Percentiles rank a stretch among this genome's conserved stretches.
Evolutionary conservation across 2,329 filamentous ascomycete genomes (phyloP).

Genomic region (Diaporthe sp.): DNA sequence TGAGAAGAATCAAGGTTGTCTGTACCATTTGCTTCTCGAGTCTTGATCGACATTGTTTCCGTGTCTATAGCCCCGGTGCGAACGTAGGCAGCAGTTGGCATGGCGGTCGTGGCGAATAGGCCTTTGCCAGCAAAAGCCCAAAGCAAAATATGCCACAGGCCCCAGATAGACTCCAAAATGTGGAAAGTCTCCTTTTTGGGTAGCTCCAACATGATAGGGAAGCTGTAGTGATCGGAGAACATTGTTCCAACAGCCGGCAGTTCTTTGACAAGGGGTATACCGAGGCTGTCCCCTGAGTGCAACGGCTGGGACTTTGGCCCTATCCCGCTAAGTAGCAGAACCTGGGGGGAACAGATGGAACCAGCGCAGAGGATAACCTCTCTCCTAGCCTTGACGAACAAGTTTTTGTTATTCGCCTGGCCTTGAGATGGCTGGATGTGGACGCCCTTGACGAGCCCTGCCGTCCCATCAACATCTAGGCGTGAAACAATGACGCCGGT

Average conservation of each 20-base stretch:
- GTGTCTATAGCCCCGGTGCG: slow-evolving; percentile 48
- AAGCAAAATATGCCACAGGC: slow-evolving; percentile 48
- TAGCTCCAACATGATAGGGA: slow-evolving; percentile 26
- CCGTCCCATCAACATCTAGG: slow-evolving; percentile 44
- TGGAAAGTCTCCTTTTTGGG: slow-evolving; percentile 30
- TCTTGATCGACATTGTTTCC: slow-evolving; percentile 44
- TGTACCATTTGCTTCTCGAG: background rate
- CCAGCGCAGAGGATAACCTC: slow-evolving; percentile 51
- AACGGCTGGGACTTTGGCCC: slow-evolving; percentile 42
- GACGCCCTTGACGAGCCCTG: slow-evolving; percentile 44
- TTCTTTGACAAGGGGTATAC: slow-evolving; percentile 45
- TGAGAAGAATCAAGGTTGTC: slow-evolving; percentile 43
- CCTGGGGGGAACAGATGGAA: slow-evolving; percentile 48
- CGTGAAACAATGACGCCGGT: slow-evolving; percentile 48
- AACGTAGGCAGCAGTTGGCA: slow-evolving; percentile 42
- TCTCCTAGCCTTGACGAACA: slow-evolving; percentile 44
- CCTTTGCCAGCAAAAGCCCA: slow-evolving; percentile 48
- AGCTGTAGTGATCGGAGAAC: slow-evolving; percentile 48
- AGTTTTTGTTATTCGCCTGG: background rate
- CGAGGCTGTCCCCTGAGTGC: slow-evolving; percentile 40
- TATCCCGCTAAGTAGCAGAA: slow-evolving; percentile 51
- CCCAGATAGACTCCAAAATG: slow-evolving; percentile 15
- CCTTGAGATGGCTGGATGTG: slow-evolving; percentile 40
- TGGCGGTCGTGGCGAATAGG: slow-evolving; percentile 23
- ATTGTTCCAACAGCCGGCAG: slow-evolving; percentile 47